These are phyloP conservation scores for Hypoxylon crocopeplum DNA, from an alignment of 495 filamentous ascomycete genomes.

Conservation along the genomic window DNA sequence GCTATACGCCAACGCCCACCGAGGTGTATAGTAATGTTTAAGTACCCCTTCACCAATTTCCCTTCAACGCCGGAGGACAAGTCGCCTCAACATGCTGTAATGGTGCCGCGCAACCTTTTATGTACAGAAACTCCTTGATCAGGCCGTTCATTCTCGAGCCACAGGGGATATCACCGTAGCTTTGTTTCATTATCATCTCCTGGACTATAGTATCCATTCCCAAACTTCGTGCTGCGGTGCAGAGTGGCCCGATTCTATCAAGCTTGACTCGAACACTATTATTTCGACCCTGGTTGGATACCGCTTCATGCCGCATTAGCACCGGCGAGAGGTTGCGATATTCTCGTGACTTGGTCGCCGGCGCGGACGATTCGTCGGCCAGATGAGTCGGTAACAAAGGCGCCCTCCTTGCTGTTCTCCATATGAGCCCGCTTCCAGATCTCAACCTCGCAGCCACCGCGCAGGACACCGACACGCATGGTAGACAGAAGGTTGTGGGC, in stretches of 20 bases:
- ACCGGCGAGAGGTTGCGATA: constrained; percentile 71
- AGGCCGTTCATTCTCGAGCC: background rate
- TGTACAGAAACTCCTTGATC: constrained; percentile 15
- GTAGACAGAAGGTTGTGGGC: constrained; percentile 97
- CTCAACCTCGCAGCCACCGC: constrained; percentile 96
- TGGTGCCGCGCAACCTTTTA: constrained; percentile 14
- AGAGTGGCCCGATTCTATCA: background rate
- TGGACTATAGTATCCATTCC: background rate
- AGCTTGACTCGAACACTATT: background rate
- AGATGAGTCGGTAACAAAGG: constrained; percentile 78
- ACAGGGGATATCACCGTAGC: background rate
- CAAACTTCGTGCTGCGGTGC: background rate
- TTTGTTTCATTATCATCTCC: constrained; percentile 11
- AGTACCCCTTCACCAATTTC: constrained; percentile 10
- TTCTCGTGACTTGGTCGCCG: constrained; percentile 87
- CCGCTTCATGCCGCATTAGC: constrained; percentile 72
- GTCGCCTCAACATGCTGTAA: constrained; percentile 35
- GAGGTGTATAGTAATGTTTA: constrained; percentile 9
- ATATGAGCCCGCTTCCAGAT: constrained; percentile 96
- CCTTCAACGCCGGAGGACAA: constrained; percentile 32
- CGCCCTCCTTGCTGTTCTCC: constrained; percentile 87
- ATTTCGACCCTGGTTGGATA: background rate
- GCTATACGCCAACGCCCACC: constrained; percentile 21
- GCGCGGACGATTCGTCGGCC: constrained; percentile 89
- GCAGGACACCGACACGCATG: constrained; percentile 95